These are phyloP conservation scores for Aphanocladium album DNA, from an alignment of 2,329 filamentous ascomycete genomes.

Conservation along the genomic window DNA sequence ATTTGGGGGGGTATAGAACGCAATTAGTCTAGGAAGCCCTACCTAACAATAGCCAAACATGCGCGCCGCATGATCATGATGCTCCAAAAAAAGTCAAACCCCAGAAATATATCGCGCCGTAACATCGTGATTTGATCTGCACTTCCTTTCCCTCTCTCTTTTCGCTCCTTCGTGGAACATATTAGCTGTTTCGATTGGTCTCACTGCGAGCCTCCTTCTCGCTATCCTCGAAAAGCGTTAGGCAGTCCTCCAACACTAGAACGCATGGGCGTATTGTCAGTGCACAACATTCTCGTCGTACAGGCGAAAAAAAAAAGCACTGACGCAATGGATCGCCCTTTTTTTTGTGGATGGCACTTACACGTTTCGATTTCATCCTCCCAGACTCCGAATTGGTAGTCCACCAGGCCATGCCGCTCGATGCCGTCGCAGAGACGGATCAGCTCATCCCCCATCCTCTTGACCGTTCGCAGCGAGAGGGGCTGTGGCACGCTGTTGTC, in stretches of 20 bases:
- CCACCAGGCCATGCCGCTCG: conserved; percentile 88
- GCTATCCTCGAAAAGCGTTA: conserved; percentile 41
- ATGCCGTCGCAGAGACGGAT: conserved; percentile 78
- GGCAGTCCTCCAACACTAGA: conserved; percentile 34
- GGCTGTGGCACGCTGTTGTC: conserved; percentile 48
- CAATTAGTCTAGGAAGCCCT: background rate
- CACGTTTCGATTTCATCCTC: conserved; percentile 85
- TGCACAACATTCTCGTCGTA: background rate
- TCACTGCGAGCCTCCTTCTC: conserved; percentile 8
- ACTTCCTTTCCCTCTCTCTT: background rate
- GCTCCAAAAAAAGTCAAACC: background rate
- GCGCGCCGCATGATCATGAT: background rate
- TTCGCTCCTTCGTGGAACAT: background rate
- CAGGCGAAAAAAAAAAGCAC: too few relatives aligned
- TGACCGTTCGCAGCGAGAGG: conserved; percentile 63
- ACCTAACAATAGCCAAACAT: background rate
- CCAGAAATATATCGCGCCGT: background rate
- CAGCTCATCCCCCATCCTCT: conserved; percentile 77
- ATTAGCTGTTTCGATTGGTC: conserved; percentile 6
- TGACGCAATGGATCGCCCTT: background rate
- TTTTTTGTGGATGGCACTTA: conserved; percentile 41
- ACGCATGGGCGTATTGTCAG: background rate
- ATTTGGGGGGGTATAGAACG: background rate
- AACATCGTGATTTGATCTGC: background rate
- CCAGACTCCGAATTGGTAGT: conserved; percentile 96